These are phyloP conservation scores for Gloeophyllum trabeum DNA, from an alignment of 768 basidiomycete species.

Conservation along the genomic window DNA sequence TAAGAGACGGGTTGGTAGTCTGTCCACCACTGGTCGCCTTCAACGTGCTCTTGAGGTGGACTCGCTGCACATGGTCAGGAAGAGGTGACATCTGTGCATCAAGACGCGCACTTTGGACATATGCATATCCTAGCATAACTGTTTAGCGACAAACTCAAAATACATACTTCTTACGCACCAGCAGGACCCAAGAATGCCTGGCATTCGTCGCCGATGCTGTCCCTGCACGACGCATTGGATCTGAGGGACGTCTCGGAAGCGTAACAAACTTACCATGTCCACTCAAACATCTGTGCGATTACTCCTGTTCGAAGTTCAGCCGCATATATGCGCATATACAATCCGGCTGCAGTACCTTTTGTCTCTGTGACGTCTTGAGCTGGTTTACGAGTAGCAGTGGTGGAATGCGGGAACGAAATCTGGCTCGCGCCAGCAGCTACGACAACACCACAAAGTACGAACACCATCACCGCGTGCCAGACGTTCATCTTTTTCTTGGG, in stretches of 20 bases:
- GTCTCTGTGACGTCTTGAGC: too few species aligned
- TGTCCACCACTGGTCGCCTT: conserved; percentile 17
- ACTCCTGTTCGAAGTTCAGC: conserved; percentile 3
- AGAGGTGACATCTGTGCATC: neutral
- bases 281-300: conserved; percentile 17
- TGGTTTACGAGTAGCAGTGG: too few species aligned
- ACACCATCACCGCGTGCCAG: too few species aligned
- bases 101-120: conserved; percentile 11
- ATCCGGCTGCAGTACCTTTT: too few species aligned
- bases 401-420: too few species aligned
- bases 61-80: neutral
- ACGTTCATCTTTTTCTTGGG: too few species aligned
- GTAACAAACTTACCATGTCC: conserved; percentile 10
- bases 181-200: conserved; percentile 15
- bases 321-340: too few species aligned
- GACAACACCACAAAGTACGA: too few species aligned
- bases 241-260: neutral
- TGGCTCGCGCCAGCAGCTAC: too few species aligned
- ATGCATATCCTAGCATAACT: conserved; percentile 12
- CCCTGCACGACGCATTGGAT: conserved; percentile 1
- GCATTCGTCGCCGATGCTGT: conserved; percentile 16
- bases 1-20: conserved; percentile 19
- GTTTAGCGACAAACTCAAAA: conserved; percentile 8
- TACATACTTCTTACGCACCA: conserved; percentile 2
- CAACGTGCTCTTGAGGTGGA: conserved; percentile 12